Evolutionary conservation across 78 protist genomes (phyloP), one percentile per base, ranked within the genome.

Genomic region (Andalucia godoyi): DNA sequence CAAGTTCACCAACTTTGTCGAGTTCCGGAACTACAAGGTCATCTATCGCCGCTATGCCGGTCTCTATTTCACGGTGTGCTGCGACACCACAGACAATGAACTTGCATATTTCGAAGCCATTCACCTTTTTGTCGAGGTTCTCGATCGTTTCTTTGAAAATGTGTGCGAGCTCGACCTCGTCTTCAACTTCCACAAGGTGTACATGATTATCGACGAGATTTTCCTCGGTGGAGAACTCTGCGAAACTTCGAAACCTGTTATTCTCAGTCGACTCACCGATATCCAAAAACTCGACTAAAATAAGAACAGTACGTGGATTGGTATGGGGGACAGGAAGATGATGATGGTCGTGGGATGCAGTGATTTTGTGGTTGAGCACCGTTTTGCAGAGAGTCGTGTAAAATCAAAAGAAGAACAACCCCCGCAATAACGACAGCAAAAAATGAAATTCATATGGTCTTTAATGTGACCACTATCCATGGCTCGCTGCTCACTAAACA

Each of bases 141-240:
- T 92, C 4, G 98, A 94, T 59, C 79, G 79, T 50, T 91, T 81
- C 67, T 96, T 96, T 67, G 94, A 93, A 34, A 82, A 86, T 59
- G 99, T 96, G 39, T 93, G 97, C 72, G 99, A 96, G 65, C 70
- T 93, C 27, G 99, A 96, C 79, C 79, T 96, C 9, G 98, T 96
- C 30, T 96, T 76, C 86, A 85, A 88, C 70, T 96, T 93, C 70
- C 85, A 84, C 79, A 80, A 81, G 76, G 91, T 81, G 8, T 95
- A 88, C 74, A 79, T 86, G 18, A 71, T 92, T 13, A 68, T 94
- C 0, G 99, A 95, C 70, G 99, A 95, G 66, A 59, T 92, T 34
- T 79, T 94, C 46, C 62, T 92, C 0, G 96, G 92, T 1, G 99
- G 99, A 18, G 99, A 97, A 54, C 75, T 97, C 8, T 88, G 87